Evolutionary conservation across 2,329 filamentous ascomycete genomes (phyloP), one percentile per base, ranked within the genome.

Genomic region (Xylariaceae sp.): DNA sequence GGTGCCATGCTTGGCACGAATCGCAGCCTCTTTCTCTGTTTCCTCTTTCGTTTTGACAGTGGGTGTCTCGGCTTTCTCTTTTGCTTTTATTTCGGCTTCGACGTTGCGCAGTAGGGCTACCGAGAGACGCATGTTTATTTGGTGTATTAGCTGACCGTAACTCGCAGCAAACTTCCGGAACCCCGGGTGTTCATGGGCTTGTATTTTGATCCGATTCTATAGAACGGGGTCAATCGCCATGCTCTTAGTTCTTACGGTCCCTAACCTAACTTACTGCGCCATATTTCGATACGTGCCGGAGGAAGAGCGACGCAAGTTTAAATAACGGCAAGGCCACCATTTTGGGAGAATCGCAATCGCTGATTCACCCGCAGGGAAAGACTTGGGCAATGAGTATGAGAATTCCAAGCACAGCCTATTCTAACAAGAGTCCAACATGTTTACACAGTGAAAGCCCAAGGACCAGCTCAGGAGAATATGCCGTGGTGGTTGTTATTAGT

Each of bases 271-370:
- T 65, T 82, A 88, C 86, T 53, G 86, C 86, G 69, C 86, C 86
- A 78, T 88, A 88, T 74, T 88, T 88, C 53, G 86, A 88, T 50
- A 88, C 74, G 69, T 88, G 86, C 65, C 84, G 81, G 68, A 88
- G 78, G 64, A 88, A 86, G 43, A 88, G 78, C 53, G 85, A 73
- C 19, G 81, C 86, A 63, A 88, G 83, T 75, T 89, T 89, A 75
- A 89, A 89, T 16, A 89, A 76, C 17, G 86, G 86, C 34, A 89
- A 77, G 53, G 85, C 80, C 40, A 88, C 86, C 86, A 89, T 88
- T 44, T 65, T 65, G 54, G 33, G 59, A 46, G 23, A 23, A 33
- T 51, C 33, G 39, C 48, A 28, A 21, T 21, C 39, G 45, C 45
- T 26, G 11, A 11, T 39, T 29, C 28, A 21, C 36, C 28, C 26